These are phyloP conservation scores for Podaxis sp. DNA, from an alignment of 768 basidiomycete genomes.

Conservation along the genomic window DNA sequence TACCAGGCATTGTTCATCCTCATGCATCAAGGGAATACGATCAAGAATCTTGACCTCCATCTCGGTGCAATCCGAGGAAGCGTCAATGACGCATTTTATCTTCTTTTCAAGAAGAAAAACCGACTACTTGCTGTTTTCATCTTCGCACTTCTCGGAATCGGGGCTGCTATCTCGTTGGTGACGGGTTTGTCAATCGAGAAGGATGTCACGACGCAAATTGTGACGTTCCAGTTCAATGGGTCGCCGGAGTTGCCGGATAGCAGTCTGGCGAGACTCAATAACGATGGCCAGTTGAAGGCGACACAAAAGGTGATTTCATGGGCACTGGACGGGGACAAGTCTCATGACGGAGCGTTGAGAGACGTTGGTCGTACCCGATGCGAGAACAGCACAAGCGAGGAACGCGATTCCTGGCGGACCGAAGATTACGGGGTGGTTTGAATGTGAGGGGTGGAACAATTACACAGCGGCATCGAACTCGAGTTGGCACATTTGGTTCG, in stretches of 20 bases:
- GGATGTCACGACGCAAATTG: neutral
- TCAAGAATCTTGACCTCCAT: conserved; percentile 18
- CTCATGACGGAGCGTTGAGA: conserved; percentile 14
- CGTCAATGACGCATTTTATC: conserved; percentile 11
- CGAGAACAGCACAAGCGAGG: conserved; percentile 6
- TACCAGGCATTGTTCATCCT: conserved; percentile 21
- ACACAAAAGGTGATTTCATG: conserved; percentile 17
- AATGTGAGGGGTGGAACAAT: conserved; percentile 15
- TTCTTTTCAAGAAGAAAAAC: conserved; percentile 16
- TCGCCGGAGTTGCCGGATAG: conserved; percentile 16
- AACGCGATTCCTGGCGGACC: conserved; percentile 16
- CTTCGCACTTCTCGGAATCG: conserved; percentile 14
- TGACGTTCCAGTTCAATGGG: conserved; percentile 10
- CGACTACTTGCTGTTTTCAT: conserved; percentile 16
- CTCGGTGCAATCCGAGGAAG: conserved; percentile 20
- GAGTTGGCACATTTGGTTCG: neutral
- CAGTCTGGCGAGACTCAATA: conserved; percentile 5
- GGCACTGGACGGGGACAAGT: conserved; percentile 15
- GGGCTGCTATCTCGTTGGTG: conserved; percentile 14
- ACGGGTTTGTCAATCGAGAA: conserved; percentile 17
- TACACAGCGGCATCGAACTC: neutral
- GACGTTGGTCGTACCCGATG: conserved; percentile 18
- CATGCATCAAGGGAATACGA: conserved; percentile 21
- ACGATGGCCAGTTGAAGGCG: conserved; percentile 16
- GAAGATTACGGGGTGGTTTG: conserved; percentile 10